Conservation (phyloP, 129 eudicot species). For the carrot (Daucus carota) region DNA sequence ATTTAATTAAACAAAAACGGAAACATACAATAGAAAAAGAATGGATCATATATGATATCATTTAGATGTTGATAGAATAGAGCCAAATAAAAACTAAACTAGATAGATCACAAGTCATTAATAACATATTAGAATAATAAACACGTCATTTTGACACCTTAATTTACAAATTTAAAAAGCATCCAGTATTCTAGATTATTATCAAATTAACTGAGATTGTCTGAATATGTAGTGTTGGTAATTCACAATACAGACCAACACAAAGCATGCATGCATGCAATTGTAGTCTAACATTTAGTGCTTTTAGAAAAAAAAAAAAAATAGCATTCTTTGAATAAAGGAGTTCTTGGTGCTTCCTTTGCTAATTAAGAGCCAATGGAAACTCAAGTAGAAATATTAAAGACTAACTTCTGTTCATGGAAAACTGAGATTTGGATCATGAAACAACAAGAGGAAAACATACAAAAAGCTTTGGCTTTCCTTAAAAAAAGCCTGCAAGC, state of each 20-base stretch:
- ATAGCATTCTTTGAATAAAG: not conserved
- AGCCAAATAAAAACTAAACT: too few relatives aligned
- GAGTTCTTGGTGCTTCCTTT: not conserved
- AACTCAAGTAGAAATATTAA: not conserved
- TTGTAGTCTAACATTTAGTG: too few relatives aligned
- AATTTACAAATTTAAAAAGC: not conserved
- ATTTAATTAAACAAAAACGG: too few relatives aligned
- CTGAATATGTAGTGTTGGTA: slow-evolving; percentile 5
- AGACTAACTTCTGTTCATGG: slow-evolving; percentile 5
- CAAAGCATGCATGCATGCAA: not conserved
- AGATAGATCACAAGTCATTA: too few relatives aligned
- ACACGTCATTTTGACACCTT: not conserved
- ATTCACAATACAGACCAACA: not conserved
- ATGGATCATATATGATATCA: too few relatives aligned
- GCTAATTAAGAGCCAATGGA: slow-evolving; percentile 17
- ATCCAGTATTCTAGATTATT: not conserved
- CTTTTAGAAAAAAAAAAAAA: not conserved
- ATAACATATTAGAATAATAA: too few relatives aligned
- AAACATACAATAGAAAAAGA: too few relatives aligned
- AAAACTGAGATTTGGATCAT: slow-evolving; percentile 12
- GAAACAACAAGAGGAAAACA: slow-evolving; percentile 22
- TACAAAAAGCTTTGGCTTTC: slow-evolving; percentile 10
- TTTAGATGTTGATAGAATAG: too few relatives aligned
- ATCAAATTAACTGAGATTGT: not conserved
- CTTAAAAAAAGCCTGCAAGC: slow-evolving; percentile 12